These are phyloP conservation scores for Termitomyces sp. DNA, from an alignment of 768 basidiomycete genomes.

Conservation along the genomic window DNA sequence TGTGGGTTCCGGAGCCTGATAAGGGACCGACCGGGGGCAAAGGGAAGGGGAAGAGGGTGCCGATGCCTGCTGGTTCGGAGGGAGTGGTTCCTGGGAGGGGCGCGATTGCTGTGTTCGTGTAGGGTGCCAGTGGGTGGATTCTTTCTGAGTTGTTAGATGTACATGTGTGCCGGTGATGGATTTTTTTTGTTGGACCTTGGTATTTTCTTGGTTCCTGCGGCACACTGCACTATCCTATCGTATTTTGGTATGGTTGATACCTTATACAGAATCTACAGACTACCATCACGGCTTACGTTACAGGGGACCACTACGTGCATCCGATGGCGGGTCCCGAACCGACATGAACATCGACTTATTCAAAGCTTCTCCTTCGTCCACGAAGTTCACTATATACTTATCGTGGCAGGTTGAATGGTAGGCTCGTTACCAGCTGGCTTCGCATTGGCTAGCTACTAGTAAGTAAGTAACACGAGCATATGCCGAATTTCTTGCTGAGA, in stretches of 20 bases:
- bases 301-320: too few relatives aligned
- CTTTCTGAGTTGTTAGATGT: not conserved
- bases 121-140: constrained; percentile 1
- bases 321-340: too few relatives aligned
- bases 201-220: not conserved
- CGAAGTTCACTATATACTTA: too few relatives aligned
- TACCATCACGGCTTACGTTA: too few relatives aligned
- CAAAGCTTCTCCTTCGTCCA: too few relatives aligned
- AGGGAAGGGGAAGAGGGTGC: constrained; percentile 11
- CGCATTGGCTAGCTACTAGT: too few relatives aligned
- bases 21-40: constrained; percentile 1
- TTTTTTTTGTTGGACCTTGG: not conserved
- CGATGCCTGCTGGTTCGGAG: not conserved
- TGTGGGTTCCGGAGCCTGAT: constrained; percentile 51
- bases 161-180: not conserved
- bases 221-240: not conserved
- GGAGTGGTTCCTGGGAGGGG: constrained; percentile 25
- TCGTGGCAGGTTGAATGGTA: too few relatives aligned
- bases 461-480: too few relatives aligned
- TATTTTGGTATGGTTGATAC: not conserved
- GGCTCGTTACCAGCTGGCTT: too few relatives aligned
- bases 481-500: too few relatives aligned
- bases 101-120: constrained; percentile 42
- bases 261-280: not conserved
- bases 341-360: too few relatives aligned